These are phyloP conservation scores for Heterobasidion occidentale DNA, from an alignment of 1,284 basidiomycete genomes.

Conservation along the genomic window DNA sequence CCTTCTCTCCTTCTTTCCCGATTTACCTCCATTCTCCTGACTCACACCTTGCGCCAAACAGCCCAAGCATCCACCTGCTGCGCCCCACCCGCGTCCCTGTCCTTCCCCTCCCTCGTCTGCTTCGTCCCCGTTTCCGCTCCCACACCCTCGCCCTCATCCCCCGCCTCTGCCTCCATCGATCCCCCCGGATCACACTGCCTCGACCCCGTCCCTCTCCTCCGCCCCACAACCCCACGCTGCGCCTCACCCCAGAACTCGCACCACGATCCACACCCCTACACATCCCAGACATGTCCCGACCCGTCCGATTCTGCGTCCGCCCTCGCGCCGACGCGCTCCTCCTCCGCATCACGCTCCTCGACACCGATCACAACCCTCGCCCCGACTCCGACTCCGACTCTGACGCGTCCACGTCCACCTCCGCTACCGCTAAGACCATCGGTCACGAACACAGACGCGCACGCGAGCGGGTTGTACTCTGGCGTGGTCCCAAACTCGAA, in stretches of 20 bases:
- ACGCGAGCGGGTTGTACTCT: conserved; percentile 36
- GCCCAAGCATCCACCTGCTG: background rate
- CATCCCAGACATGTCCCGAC: background rate
- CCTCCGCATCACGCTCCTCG: conserved; percentile 10
- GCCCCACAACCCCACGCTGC: background rate
- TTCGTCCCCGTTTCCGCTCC: conserved; percentile 27
- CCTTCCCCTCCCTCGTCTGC: background rate
- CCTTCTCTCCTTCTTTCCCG: background rate
- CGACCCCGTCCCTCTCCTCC: conserved; percentile 47
- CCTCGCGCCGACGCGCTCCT: conserved; percentile 31
- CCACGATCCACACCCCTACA: background rate
- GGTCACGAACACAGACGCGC: background rate
- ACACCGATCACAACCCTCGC: conserved; percentile 14
- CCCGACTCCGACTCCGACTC: background rate
- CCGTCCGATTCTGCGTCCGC: conserved; percentile 29
- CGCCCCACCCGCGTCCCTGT: background rate
- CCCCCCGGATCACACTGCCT: conserved; percentile 30
- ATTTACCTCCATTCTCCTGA: no score
- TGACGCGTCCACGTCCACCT: no score
- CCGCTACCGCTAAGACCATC: no score
- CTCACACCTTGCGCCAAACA: background rate
- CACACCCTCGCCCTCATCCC: conserved; percentile 48
- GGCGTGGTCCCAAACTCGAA: conserved; percentile 63
- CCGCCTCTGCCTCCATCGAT: conserved; percentile 37
- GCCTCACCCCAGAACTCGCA: background rate